phyloP scores from a whole-genome alignment of 495 filamentous ascomycete species.

The Neurospora tetrasperma region DNA sequence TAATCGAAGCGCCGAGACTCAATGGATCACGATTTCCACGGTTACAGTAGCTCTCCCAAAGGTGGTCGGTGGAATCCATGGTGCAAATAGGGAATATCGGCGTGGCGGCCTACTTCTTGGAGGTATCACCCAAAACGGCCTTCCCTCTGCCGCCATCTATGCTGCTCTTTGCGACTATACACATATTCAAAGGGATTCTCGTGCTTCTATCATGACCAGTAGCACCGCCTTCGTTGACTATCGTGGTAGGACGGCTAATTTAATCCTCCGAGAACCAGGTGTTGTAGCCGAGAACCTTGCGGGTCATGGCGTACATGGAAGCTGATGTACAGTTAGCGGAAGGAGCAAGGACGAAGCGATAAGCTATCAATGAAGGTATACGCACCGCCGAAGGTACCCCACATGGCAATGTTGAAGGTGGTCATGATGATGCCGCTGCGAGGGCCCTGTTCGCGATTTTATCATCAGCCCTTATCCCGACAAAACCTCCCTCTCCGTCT shows the following conservation, averaged over 20 bases:
- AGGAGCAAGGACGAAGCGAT: constrained; percentile 9
- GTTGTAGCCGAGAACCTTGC: constrained; percentile 65
- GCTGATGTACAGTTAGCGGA: constrained; percentile 46
- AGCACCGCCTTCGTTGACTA: not conserved
- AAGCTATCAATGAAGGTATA: constrained; percentile 5
- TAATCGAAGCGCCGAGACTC: not conserved
- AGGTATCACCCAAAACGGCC: constrained; percentile 1
- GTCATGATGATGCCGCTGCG: constrained; percentile 56
- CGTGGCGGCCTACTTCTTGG: not conserved
- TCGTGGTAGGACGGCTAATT: constrained; percentile 1
- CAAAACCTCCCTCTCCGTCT: not conserved
- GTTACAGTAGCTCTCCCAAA: not conserved
- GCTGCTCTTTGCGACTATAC: constrained; percentile 13
- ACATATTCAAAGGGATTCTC: constrained; percentile 14
- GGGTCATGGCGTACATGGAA: constrained; percentile 48
- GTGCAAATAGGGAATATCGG: not conserved
- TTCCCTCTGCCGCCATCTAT: constrained; percentile 3
- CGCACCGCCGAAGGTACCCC: constrained; percentile 43
- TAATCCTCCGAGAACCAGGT: constrained; percentile 71
- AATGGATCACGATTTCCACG: not conserved
- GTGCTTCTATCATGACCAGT: not conserved
- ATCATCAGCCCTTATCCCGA: constrained; percentile 11
- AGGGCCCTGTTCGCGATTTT: constrained; percentile 39
- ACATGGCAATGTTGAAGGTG: constrained; percentile 66
- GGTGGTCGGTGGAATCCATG: not conserved